Base-by-base conservation (phyloP, 441 rosid species). In the Gossypium trilobum region DNA sequence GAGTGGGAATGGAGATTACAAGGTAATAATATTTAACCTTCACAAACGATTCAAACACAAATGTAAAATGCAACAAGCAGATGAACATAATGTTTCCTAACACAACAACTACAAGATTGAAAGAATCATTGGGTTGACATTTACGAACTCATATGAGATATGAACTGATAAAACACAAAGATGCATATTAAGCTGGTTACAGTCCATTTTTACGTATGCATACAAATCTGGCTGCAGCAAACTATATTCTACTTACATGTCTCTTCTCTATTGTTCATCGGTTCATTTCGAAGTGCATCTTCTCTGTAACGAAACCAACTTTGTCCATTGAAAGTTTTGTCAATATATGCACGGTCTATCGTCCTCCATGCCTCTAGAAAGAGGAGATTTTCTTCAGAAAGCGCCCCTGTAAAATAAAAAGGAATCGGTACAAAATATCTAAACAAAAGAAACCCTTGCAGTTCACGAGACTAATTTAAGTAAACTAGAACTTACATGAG, bases 241-340 rank as follows among this genome's bases (percentile, higher is more conserved):
- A 71, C 55, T 29, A 36, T 8, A 74, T 23, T 65, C 36, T 36
- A 8, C 85, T 65, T 86, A 92, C 99, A 90, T 10, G 99, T 94
- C 86, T 92, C 91, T 76, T 91, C 87, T 65, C 97, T 80, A 5
- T 84, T 85, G 79, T 89, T 92, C 97, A 92, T 94, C 1, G 92
- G 91, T 73, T 91, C 98, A 71, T 81, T 89, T 52, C 88, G 91
- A 71, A 94, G 77, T n/a, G 97, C 97, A 78, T 85, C 79, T 79
- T 94, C 97, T 86, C 99, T 87, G 58, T 94, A 94, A 54, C 91
- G 90, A 82, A 94, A 94, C 99, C 99, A 92, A 81, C 95, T 90
- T 79, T 94, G 99, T 11, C 97, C 99, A 74, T 94, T 94, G 73
- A 94, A 94, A 55, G 85, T 86, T 73, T 94, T 94, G 78, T 94